A percentile compares a stretch with the other conserved stretches of the same genome.
phyloP scores from a whole-genome alignment of 140 eudicot genomes.

The Bidens hawaiensis region DNA sequence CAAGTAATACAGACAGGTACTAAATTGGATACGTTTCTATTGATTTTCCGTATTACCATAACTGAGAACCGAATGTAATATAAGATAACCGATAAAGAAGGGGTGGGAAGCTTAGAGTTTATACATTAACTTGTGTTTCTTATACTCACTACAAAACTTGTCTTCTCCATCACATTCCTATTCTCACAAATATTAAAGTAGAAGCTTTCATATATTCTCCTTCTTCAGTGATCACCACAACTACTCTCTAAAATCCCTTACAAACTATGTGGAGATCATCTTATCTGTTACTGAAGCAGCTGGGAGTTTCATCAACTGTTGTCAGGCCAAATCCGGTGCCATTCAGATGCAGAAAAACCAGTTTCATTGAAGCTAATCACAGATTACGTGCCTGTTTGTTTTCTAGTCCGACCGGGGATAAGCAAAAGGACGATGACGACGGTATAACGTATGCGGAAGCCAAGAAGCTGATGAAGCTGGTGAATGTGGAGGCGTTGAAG shows the following conservation, averaged over 20 bases:
- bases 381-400: slow-evolving; percentile 18
- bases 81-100: too few relatives aligned
- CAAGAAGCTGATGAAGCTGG: slow-evolving; percentile 78
- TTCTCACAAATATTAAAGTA: too few relatives aligned
- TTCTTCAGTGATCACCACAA: not conserved
- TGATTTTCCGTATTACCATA: too few relatives aligned
- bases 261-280: slow-evolving; percentile 42
- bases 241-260: not conserved
- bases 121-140: too few relatives aligned
- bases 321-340: slow-evolving; percentile 14
- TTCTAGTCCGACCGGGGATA: slow-evolving; percentile 8
- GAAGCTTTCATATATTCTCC: not conserved
- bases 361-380: not conserved
- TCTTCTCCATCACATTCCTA: too few relatives aligned
- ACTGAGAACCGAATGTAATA: too few relatives aligned
- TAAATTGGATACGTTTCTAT: too few relatives aligned
- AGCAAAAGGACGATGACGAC: not conserved
- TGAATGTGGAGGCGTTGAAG: slow-evolving; percentile 79
- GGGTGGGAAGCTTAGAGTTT: too few relatives aligned
- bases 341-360: not conserved
- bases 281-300: slow-evolving; percentile 28
- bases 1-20: too few relatives aligned
- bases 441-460: slow-evolving; percentile 55
- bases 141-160: too few relatives aligned
- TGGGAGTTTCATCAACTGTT: slow-evolving; percentile 12